Conservation (phyloP, 108 stramenopile species). For the Aurantiochytrium sp. region DNA sequence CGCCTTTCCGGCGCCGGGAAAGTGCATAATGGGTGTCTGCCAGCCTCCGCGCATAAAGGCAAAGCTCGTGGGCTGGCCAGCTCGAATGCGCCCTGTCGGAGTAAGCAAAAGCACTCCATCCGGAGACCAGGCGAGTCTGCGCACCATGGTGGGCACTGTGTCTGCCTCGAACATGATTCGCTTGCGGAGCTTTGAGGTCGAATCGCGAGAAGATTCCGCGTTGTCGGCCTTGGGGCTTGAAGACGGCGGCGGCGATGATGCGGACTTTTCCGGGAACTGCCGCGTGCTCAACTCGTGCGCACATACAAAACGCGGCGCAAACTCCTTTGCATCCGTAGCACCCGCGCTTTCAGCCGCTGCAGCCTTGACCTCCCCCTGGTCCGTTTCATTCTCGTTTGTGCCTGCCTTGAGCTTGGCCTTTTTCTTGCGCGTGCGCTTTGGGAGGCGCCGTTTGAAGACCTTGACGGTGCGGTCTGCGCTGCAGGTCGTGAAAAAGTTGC, state of each 20-base stretch:
- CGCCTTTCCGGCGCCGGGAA: slow-evolving; percentile 35
- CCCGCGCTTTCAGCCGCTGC: too few relatives aligned
- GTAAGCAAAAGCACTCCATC: slow-evolving; percentile 47
- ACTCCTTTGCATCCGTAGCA: too few relatives aligned
- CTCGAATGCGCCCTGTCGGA: slow-evolving; percentile 39
- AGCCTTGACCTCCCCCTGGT: too few relatives aligned
- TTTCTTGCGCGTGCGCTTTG: too few relatives aligned
- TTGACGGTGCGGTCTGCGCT: background rate
- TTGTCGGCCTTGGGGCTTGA: background rate
- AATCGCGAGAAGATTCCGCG: background rate
- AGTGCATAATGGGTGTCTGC: slow-evolving; percentile 32
- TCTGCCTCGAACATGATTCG: slow-evolving; percentile 34
- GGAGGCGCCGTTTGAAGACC: background rate
- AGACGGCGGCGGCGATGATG: background rate
- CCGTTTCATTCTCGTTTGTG: too few relatives aligned
- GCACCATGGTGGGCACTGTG: slow-evolving; percentile 43
- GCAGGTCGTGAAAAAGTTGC: background rate
- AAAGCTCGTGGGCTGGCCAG: slow-evolving; percentile 26
- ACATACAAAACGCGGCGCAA: too few relatives aligned
- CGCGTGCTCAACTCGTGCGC: background rate
- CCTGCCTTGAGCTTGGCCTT: too few relatives aligned
- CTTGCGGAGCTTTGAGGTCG: background rate
- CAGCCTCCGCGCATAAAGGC: slow-evolving; percentile 28
- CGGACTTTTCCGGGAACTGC: background rate
- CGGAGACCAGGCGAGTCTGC: slow-evolving; percentile 48